Evolutionary conservation across 805 yeast genomes (phyloP).

Genomic region (Priceomyces melissophilus): DNA sequence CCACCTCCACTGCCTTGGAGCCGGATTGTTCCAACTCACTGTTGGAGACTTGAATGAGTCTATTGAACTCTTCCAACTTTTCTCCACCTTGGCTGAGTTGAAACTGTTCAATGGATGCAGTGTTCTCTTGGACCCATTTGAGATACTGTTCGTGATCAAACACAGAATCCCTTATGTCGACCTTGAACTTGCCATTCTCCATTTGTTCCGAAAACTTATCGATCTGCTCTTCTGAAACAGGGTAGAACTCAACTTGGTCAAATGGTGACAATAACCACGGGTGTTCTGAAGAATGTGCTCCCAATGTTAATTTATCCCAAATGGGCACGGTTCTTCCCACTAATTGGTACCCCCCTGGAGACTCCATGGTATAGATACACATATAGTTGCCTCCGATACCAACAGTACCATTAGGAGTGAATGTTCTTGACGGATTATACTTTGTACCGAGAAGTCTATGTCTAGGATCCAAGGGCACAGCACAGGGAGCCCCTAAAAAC

Average conservation of each 20-base stretch:
- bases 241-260: constrained; percentile 93
- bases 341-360: constrained; percentile 98
- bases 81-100: constrained; percentile 70
- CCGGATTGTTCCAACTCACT: constrained; percentile 61
- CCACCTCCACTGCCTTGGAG: constrained; percentile 44
- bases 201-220: constrained; percentile 69
- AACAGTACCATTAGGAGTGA: constrained; percentile 94
- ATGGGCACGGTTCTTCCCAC: constrained; percentile 96
- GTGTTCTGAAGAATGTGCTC: constrained; percentile 49
- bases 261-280: constrained; percentile 94
- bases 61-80: constrained; percentile 80
- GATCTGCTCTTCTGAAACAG: constrained; percentile 81
- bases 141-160: constrained; percentile 81
- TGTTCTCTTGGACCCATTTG: constrained; percentile 72
- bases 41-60: constrained; percentile 76
- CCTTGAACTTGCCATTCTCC: constrained; percentile 74
- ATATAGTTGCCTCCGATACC: constrained; percentile 99
- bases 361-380: constrained; percentile 97
- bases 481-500: constrained; percentile 97
- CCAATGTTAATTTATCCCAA: constrained; percentile 91
- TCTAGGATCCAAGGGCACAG: constrained; percentile 96
- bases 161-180: constrained; percentile 70
- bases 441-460: constrained; percentile 90
- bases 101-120: constrained; percentile 68
- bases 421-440: constrained; percentile 94